These are phyloP conservation scores for Lanmaoa rubissima DNA, from an alignment of 768 basidiomycete species.

Conservation along the genomic window DNA sequence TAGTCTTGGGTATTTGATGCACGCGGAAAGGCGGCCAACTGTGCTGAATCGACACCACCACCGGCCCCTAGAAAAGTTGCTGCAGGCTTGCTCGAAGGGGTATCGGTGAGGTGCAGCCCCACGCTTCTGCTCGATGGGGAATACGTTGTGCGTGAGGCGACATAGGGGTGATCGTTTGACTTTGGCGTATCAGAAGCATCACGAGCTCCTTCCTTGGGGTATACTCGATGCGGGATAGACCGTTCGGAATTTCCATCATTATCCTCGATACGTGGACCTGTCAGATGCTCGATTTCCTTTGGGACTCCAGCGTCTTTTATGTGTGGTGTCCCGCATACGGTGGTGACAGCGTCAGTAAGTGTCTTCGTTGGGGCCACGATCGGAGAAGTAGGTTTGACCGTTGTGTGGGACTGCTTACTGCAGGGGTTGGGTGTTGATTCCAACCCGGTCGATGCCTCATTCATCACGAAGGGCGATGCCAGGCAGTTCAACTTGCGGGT, in stretches of 20 bases:
- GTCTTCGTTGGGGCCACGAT: background rate
- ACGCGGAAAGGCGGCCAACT: constrained; percentile 1
- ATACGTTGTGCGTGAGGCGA: constrained; percentile 1
- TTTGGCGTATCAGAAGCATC: background rate
- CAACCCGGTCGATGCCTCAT: background rate
- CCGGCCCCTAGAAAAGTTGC: background rate
- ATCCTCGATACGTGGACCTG: background rate
- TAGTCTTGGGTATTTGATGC: constrained; percentile 3
- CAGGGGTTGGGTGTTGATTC: constrained; percentile 1
- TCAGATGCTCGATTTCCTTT: background rate
- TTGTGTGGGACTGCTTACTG: background rate
- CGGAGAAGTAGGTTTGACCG: constrained; percentile 1
- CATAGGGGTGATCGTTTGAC: constrained; percentile 2
- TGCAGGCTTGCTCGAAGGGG: background rate
- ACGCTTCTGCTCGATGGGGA: constrained; percentile 10
- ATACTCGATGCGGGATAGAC: background rate
- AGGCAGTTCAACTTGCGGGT: constrained; percentile 9
- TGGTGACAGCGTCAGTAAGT: background rate
- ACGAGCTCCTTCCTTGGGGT: background rate
- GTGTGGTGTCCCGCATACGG: background rate
- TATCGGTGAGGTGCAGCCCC: background rate
- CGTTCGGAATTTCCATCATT: constrained; percentile 1
- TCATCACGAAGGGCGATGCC: constrained; percentile 16
- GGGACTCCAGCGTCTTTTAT: background rate
- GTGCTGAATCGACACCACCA: background rate